Conservation (phyloP, 305 asterid species). For the Withania somnifera region DNA sequence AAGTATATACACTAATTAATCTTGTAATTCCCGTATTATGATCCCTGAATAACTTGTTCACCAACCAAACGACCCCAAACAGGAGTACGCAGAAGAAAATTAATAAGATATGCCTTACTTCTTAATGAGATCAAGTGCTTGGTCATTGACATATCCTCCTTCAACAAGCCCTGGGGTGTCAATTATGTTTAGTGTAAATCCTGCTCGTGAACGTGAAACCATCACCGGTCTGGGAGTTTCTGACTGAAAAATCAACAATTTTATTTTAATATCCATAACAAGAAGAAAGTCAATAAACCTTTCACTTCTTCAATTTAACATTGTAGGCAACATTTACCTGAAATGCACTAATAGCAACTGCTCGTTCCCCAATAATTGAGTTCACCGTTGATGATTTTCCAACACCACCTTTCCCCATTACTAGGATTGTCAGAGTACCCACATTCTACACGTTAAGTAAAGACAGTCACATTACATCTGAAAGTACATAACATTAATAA, state of each 20-base stretch:
- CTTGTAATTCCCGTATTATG: background rate
- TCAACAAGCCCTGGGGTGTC: slow-evolving; percentile 95
- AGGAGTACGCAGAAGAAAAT: background rate
- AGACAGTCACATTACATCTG: background rate
- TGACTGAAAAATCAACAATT: slow-evolving; percentile 29
- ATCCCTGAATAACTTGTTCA: background rate
- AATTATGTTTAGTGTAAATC: slow-evolving; percentile 65
- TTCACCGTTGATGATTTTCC: slow-evolving; percentile 93
- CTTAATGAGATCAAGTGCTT: slow-evolving; percentile 64
- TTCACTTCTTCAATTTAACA: slow-evolving; percentile 5
- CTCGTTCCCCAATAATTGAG: slow-evolving; percentile 84
- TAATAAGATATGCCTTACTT: slow-evolving; percentile 30
- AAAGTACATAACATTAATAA: background rate
- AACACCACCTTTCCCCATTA: slow-evolving; percentile 96
- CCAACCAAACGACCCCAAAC: background rate
- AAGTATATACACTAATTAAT: background rate
- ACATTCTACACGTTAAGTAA: slow-evolving; percentile 38
- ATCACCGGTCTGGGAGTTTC: slow-evolving; percentile 84
- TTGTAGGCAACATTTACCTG: slow-evolving; percentile 40
- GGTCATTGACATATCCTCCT: slow-evolving; percentile 82
- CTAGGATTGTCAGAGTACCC: slow-evolving; percentile 66
- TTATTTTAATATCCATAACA: background rate
- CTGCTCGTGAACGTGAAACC: slow-evolving; percentile 70
- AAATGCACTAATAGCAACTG: slow-evolving; percentile 81
- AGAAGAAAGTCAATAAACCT: background rate